These are phyloP conservation scores for Mixia osmundae DNA, from an alignment of 1,284 basidiomycete species.

Conservation along the genomic window DNA sequence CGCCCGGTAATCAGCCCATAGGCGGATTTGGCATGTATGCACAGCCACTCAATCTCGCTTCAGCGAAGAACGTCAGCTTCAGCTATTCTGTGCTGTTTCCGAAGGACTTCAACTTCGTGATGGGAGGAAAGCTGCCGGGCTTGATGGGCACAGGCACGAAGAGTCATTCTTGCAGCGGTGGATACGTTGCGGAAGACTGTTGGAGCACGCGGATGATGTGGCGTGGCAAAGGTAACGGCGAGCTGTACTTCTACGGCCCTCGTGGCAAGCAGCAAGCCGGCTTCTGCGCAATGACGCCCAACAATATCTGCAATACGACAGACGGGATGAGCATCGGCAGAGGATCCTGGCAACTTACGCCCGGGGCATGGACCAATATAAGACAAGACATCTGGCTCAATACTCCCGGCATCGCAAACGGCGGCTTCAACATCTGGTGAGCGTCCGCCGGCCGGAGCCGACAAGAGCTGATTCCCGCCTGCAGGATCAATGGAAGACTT, in stretches of 20 bases:
- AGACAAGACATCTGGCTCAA: slow-evolving; percentile 40
- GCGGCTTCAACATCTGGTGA: slow-evolving; percentile 14
- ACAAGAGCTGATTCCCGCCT: too few species aligned
- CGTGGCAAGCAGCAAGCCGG: slow-evolving; percentile 25
- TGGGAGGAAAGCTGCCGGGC: slow-evolving; percentile 19
- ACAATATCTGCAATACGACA: slow-evolving; percentile 35
- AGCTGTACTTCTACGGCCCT: slow-evolving; percentile 31
- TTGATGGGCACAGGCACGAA: too few species aligned
- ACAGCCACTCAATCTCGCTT: slow-evolving; percentile 9
- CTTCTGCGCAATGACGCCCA: slow-evolving; percentile 33
- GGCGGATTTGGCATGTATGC: slow-evolving; percentile 16
- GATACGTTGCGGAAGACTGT: slow-evolving; percentile 13
- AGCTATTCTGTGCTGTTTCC: slow-evolving; percentile 20
- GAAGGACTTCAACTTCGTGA: slow-evolving; percentile 19
- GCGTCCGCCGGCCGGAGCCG: too few species aligned
- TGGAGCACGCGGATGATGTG: slow-evolving; percentile 16
- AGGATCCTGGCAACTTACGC: slow-evolving; percentile 40
- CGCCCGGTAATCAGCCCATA: slow-evolving; percentile 9
- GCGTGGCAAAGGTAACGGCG: slow-evolving; percentile 14
- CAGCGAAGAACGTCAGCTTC: slow-evolving; percentile 8
- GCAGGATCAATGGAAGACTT: slow-evolving; percentile 14
- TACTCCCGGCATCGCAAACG: slow-evolving; percentile 31
- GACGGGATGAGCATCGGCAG: slow-evolving; percentile 51
- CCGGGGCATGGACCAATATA: slow-evolving; percentile 42
- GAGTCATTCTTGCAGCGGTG: too few species aligned